Evolutionary conservation across 2,329 filamentous ascomycete genomes (phyloP), one percentile per base, ranked within the genome.

Genomic region (Colletotrichum camelliae): DNA sequence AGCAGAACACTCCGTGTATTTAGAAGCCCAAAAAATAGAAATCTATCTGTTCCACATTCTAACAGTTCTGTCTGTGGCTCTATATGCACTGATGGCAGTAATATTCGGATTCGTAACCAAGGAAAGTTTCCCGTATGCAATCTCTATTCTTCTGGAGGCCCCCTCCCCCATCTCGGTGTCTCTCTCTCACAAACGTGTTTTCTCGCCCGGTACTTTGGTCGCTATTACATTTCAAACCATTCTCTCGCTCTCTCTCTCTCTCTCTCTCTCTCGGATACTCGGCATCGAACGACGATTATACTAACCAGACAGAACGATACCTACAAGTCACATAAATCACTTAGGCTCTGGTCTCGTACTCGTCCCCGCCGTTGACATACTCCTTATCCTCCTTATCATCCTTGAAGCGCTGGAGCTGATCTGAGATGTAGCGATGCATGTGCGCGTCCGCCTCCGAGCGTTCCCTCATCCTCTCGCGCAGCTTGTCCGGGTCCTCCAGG

Each of bases 351-450:
- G 88, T 84, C 81, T 90, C 89, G 77, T 87, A 86, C 80, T 90
- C 89, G 48, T 83, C 86, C 13, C 83, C 80, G 18, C 77, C 81
- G 29, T 80, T 65, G 33, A 81, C 58, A 77, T 80, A 33, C 64
- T 72, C 67, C 67, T 79, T 80, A 24, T 83, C 81, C 64, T 72
- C 67, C 67, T 79, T 80, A 24, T 83, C 81, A 29, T 82, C 81
- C 77, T 81, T 92, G 80, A 97, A 93, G 72, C 93, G 89, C 83
- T 93, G 90, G 74, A 98, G 88, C 86, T 98, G 94, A 77, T 96
- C 94, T 35, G 91, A 92, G 72, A 98, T 94, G 83, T 98, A 98
- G 78, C 92, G 90, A 76, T 95, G 93, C 81, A 98, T 91, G 79
- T 97, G 94, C 71, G 90, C 88, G 80, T 95, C 90, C 0, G 92